A percentile compares a stretch with the other conserved stretches of the same genome.
Conservation (phyloP, 2,329 filamentous ascomycete species). For the Trichoderma breve region DNA sequence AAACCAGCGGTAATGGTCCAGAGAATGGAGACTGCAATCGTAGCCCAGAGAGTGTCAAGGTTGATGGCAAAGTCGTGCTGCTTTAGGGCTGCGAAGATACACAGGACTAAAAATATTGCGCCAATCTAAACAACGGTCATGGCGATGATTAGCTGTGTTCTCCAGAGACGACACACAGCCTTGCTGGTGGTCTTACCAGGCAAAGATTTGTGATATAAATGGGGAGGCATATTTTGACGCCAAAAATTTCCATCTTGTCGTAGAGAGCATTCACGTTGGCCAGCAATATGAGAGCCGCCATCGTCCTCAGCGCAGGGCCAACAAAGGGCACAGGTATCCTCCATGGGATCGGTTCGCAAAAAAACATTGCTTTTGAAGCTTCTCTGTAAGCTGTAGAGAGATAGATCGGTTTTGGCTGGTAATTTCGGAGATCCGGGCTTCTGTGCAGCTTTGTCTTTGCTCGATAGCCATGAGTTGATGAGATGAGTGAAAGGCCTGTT, state of each 20-base stretch:
- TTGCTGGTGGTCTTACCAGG: neutral
- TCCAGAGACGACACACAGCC: neutral
- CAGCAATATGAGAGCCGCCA: conserved; percentile 19
- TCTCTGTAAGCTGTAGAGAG: neutral
- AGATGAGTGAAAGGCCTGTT: neutral
- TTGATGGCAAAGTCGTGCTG: neutral
- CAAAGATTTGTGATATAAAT: neutral
- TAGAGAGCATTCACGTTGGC: conserved; percentile 20
- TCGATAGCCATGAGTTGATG: neutral
- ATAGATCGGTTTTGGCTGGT: neutral
- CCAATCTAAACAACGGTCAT: neutral
- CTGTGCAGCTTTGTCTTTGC: neutral
- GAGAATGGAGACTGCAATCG: neutral
- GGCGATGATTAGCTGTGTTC: neutral
- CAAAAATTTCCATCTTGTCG: conserved; percentile 14
- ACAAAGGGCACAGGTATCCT: conserved; percentile 19
- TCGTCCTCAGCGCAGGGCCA: neutral
- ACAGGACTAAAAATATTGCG: neutral
- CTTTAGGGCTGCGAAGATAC: neutral
- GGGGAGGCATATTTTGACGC: neutral
- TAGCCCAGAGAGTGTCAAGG: neutral
- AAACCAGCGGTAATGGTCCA: neutral
- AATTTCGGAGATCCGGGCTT: neutral
- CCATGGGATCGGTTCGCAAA: conserved; percentile 8
- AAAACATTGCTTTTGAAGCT: neutral